Percentiles rank a stretch among this genome's conserved stretches.
These are phyloP conservation scores for Stemphylium lycopersici DNA, from an alignment of 2,329 filamentous ascomycete genomes.

Conservation along the genomic window DNA sequence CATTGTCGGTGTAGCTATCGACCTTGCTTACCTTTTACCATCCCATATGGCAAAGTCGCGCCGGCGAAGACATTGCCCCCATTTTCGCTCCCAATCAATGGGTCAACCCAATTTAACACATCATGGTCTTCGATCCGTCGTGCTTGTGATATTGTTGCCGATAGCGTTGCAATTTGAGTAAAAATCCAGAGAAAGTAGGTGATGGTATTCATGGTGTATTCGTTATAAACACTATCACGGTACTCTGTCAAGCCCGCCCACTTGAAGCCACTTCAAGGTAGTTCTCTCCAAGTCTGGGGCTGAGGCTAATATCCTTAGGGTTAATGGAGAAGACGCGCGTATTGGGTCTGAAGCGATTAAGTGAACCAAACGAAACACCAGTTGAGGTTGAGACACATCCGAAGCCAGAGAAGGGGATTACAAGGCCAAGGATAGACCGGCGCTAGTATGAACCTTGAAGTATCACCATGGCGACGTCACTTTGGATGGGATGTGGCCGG, in stretches of 20 bases:
- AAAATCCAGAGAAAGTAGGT: neutral
- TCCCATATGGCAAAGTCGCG: conserved; percentile 54
- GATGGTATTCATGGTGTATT: conserved; percentile 1
- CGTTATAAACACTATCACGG: neutral
- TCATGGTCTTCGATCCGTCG: conserved; percentile 21
- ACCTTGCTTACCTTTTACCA: conserved; percentile 50
- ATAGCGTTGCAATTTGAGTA: neutral
- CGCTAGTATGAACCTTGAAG: neutral
- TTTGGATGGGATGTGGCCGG: conserved; percentile 9
- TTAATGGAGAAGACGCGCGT: no score
- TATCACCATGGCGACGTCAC: conserved; percentile 23
- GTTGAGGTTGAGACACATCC: neutral
- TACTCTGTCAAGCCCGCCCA: neutral
- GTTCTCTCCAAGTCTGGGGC: neutral
- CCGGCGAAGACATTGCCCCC: conserved; percentile 57
- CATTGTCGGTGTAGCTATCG: neutral
- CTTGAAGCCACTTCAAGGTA: neutral
- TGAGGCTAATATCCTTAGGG: no score
- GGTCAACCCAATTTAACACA: conserved; percentile 49
- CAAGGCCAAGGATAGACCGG: neutral
- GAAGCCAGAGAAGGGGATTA: neutral
- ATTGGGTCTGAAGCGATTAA: no score
- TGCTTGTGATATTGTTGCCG: neutral
- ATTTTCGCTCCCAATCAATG: conserved; percentile 52
- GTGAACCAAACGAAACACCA: no score